Evolutionary conservation across 257 asterid genomes (phyloP).

Genomic region (Striga asiatica): DNA sequence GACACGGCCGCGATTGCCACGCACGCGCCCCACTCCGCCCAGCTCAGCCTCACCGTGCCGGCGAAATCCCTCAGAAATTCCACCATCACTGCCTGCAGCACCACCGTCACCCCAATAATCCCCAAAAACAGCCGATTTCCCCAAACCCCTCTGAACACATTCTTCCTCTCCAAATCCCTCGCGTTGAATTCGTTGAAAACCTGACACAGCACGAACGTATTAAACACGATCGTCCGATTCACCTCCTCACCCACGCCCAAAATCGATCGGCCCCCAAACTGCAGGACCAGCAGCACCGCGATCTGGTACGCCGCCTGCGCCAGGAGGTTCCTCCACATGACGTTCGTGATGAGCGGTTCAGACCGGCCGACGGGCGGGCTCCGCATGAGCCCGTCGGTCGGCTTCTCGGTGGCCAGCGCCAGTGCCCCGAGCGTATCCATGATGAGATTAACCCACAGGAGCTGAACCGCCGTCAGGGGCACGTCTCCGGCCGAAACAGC

Average conservation of each 20-base stretch:
- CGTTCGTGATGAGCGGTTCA: slow-evolving; percentile 43
- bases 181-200: slow-evolving; percentile 42
- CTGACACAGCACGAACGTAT: slow-evolving; percentile 57
- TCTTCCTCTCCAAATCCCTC: slow-evolving; percentile 39
- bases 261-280: slow-evolving; percentile 35
- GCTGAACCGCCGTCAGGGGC: slow-evolving; percentile 51
- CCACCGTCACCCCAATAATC: slow-evolving; percentile 28
- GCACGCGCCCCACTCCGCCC: slow-evolving; percentile 39
- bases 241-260: slow-evolving; percentile 25
- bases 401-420: slow-evolving; percentile 53
- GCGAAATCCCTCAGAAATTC: slow-evolving; percentile 43
- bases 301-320: slow-evolving; percentile 57
- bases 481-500: slow-evolving; percentile 70
- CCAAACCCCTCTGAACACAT: slow-evolving; percentile 35
- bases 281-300: slow-evolving; percentile 32
- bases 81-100: slow-evolving; percentile 44
- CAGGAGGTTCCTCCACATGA: slow-evolving; percentile 57
- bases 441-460: slow-evolving; percentile 71
- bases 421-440: slow-evolving; percentile 65
- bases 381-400: slow-evolving; percentile 31
- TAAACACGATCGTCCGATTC: slow-evolving; percentile 49
- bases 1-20: slow-evolving; percentile 33
- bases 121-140: slow-evolving; percentile 37
- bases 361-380: slow-evolving; percentile 33
- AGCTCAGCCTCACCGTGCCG: slow-evolving; percentile 35